Base-by-base conservation (phyloP, 805 yeast species). In the Pichia insulana region DNA sequence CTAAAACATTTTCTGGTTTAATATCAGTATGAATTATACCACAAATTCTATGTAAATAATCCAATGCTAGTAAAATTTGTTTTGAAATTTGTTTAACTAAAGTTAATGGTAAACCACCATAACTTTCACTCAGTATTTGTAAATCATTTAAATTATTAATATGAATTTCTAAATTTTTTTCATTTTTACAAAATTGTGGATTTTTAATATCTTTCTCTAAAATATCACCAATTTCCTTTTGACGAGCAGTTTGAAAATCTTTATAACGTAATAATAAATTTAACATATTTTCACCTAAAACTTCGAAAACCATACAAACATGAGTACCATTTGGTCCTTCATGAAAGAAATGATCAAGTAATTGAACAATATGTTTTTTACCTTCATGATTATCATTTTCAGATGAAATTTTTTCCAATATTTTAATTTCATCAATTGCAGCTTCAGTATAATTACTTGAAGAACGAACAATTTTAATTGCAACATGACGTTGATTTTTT, bases 11-110 rank as follows among this genome's bases (percentile, higher is more conserved):
- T 54, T 82, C 89, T 2, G 89, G 88, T 58, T 83, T 83, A 39
- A 83, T 67, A 56, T 82, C 89, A 11, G 89, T 76, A 59, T 83
- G 90, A 33, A 80, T 78, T 10, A 80, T 65, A 2, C 83, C 83
- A 57, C 85, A 78, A 51, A 63, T 69, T 34, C 73, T 49, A 56
- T 79, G 85, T 49, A 78, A 61, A 52, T 71, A 76, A 56, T 78
- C 80, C 45, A 78, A 55, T 1, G 80, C 77, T 33, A 70, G 47
- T 30, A 78, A 61, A 32, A 78, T 53, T 55, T 79, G 84, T 47
- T 68, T 73, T 9, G 78, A 63, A 30, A 79, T 75, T 50, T 70
- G 77, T 55, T 74, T 73, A 7, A 74, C 80, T 36, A 73, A 54
- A 12, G 67, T 59, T 10, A 77, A 49, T 1, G 83, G 83, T 18